These are phyloP conservation scores for Fusarium illudens DNA, from an alignment of 2,329 filamentous ascomycete genomes.

Conservation along the genomic window DNA sequence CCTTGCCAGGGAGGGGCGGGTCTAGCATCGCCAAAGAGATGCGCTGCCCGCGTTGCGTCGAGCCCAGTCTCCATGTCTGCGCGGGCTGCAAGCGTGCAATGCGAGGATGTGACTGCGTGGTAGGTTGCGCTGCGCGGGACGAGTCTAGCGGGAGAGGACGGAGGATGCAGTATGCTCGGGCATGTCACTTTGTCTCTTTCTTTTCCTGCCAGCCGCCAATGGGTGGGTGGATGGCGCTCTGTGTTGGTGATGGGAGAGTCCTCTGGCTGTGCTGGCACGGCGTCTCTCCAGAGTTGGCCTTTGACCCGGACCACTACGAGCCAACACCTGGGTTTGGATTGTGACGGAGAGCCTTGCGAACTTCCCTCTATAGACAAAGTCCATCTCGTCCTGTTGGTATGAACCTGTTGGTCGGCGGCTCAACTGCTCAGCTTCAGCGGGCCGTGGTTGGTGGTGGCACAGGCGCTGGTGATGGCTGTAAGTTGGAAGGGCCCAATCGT, in stretches of 20 bases:
- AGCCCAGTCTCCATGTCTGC: constrained; percentile 4
- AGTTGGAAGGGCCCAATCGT: constrained; percentile 27
- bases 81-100: constrained; percentile 22
- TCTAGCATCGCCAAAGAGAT: neutral
- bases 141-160: constrained; percentile 22
- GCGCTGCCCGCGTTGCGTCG: constrained; percentile 1
- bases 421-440: constrained; percentile 9
- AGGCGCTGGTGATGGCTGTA: constrained; percentile 38
- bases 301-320: constrained; percentile 18
- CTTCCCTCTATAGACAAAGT: constrained; percentile 10
- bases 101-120: constrained; percentile 34
- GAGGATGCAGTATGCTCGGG: constrained; percentile 35
- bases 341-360: constrained; percentile 22
- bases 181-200: constrained; percentile 35
- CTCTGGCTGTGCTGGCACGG: constrained; percentile 11
- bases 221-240: constrained; percentile 17
- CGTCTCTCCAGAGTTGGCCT: constrained; percentile 17
- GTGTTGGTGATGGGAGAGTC: constrained; percentile 17
- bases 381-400: constrained; percentile 7
- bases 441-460: constrained; percentile 23
- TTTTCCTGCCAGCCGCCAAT: constrained; percentile 20
- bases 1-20: constrained; percentile 26
- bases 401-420: constrained; percentile 31
- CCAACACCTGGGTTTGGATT: constrained; percentile 24
- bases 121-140: constrained; percentile 10